Base-by-base conservation (phyloP, 176 grass and related monocot genomes). In the Otatea glauca region DNA sequence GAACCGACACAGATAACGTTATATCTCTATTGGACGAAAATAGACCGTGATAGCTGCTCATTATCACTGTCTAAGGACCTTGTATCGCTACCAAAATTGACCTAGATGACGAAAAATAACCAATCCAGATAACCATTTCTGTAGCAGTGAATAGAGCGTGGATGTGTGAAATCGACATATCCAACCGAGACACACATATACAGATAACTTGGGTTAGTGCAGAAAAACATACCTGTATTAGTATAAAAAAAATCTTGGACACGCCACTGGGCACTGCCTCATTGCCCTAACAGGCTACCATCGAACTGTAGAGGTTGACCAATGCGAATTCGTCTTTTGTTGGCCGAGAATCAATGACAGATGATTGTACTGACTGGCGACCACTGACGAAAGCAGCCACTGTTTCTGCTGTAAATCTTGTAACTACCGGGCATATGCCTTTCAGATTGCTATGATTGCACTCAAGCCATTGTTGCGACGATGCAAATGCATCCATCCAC, bases 391-490 rank as follows among this genome's bases (percentile, higher is more conserved):
- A 45, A 56, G 7, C 38, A 8, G 7, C 23, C 38, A 45, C 77
- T 58, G 66, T 86, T 67, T 55, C 60, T 47, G 48, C 69, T 67
- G 65, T 32, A 17, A 65, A 42, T 73, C 34, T 9, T 34, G 42
- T 27, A 74, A 21, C 85, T 1, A 45, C 60, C 77, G 4, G 21
- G 44, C 48, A 14, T 35, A 59, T 27, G 60, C 48, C 48, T 67
- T 81, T 87, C 61, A 9, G 56, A 75, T 55, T 32, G 60, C 25
- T 21, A 45, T 49, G n/a, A 74, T 68, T 45, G 74, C 81, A 72
- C 58, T 72, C 66, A 5, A 68, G 16, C 5, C 50, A 53, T 18
- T 18, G 54, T 6, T 18, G 54, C 54, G 20, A 53, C 2, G 16
- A 53, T 18, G 50, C 50, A 53, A 6, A 18, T 7, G 70, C 39